Base-by-base conservation (phyloP, 164 flowering plant genomes). In the Malania oleifera region DNA sequence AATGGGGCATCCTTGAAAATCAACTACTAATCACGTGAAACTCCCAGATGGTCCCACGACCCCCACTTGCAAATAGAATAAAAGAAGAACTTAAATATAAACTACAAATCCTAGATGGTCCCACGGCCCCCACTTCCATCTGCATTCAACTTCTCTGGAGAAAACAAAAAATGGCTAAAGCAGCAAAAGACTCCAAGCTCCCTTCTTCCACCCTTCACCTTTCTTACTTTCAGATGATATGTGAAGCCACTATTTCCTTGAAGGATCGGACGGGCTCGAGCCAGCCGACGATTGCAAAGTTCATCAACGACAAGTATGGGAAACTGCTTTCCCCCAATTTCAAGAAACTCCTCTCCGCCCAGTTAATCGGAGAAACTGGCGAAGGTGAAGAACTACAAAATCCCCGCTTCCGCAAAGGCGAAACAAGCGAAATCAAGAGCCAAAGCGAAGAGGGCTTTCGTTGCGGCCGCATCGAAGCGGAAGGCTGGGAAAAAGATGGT, bases 241-340 rank as follows among this genome's bases (percentile, higher is more conserved):
- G 43, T 13, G 86, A 81, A 18, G 81, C 86, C 1, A 73, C 79
- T 39, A 44, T 67, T 10, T 12, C 77, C 2, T 29, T 75, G 72
- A 79, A 81, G 61, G 86, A 81, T 0, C 66, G 81, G 18, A 77
- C 59, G 0, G 86, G 86, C 4, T 75, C 81, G 27, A 81, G 86
- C 73, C 80, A 70, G 46, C 67, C 46, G 6, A 81, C 86, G 7
- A 75, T 81, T 5, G 69, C 75, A 18, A 81, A 81, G 57, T 75
- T 65, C 69, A 71, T 79, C 12, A 77, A 75, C 35, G 78, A 71
- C 12, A 79, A 75, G 69, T 59, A 78, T 65, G 29, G 44, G 26
- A 24, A 53, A 1, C 19, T 3, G 10, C 70, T 81, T 9, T 79
- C 80, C 1, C 48, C 71, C 2, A 79, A 74, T 39, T 81, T 73